Conservation (phyloP, 2,329 filamentous ascomycete genomes). For the Knoxdaviesia capensis region DNA sequence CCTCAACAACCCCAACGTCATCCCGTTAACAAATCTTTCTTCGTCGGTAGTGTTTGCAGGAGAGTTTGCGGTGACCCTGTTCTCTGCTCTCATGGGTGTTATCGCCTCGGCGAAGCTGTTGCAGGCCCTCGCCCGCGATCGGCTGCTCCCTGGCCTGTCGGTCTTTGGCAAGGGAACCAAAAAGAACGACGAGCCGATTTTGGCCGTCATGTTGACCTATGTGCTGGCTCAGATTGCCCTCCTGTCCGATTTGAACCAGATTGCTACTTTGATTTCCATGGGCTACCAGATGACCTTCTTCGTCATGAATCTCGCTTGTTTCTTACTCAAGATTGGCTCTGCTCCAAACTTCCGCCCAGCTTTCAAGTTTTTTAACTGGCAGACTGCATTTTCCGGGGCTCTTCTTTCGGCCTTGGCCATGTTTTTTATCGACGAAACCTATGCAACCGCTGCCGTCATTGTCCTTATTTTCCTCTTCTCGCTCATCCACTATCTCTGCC, state of each 20-base stretch:
- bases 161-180: conserved; percentile 56
- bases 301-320: conserved; percentile 73
- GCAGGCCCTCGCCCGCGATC: conserved; percentile 64
- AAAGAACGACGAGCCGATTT: conserved; percentile 52
- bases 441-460: conserved; percentile 55
- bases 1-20: conserved; percentile 55
- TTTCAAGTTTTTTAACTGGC: conserved; percentile 78
- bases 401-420: conserved; percentile 62
- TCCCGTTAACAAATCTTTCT: conserved; percentile 65
- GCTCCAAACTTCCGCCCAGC: conserved; percentile 77
- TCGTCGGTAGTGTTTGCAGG: conserved; percentile 54
- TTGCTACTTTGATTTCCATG: conserved; percentile 80
- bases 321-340: conserved; percentile 68
- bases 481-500: conserved; percentile 67
- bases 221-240: conserved; percentile 59
- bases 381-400: conserved; percentile 57
- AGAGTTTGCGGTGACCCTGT: conserved; percentile 65
- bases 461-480: conserved; percentile 60
- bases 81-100: conserved; percentile 73
- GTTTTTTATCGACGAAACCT: conserved; percentile 77
- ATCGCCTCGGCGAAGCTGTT: conserved; percentile 71
- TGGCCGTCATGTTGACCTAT: conserved; percentile 60
- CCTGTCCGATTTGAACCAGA: conserved; percentile 69
- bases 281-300: conserved; percentile 86
- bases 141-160: conserved; percentile 53